Evolutionary conservation across 352 stramenopile species (phyloP).

Genomic region (Globisporangium lucens): DNA sequence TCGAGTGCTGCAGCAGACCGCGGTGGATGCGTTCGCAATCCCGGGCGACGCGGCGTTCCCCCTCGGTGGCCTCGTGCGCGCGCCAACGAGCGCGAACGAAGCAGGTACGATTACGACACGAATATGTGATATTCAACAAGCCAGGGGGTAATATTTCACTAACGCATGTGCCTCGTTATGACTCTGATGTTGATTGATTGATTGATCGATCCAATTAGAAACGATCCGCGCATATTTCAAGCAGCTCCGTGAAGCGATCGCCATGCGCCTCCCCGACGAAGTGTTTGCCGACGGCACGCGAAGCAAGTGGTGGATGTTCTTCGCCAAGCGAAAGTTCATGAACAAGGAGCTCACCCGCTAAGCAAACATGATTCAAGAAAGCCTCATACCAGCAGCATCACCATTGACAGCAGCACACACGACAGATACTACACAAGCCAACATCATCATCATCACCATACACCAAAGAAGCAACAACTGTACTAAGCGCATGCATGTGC

Average conservation of each 20-base stretch:
- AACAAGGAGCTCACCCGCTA: conserved; percentile 88
- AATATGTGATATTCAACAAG: background rate
- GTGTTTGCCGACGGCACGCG: conserved; percentile 82
- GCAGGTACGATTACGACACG: conserved; percentile 36
- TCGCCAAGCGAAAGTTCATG: conserved; percentile 94
- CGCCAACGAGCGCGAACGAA: conserved; percentile 68
- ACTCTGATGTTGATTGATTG: background rate
- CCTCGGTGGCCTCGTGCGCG: conserved; percentile 77
- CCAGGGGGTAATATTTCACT: background rate
- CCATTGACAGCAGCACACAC: background rate
- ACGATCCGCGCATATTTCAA: conserved; percentile 89
- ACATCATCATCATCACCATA: conserved; percentile 6
- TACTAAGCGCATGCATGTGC: background rate
- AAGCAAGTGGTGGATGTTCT: conserved; percentile 95
- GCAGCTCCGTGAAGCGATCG: conserved; percentile 85
- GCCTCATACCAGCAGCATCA: background rate
- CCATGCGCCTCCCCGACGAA: conserved; percentile 73
- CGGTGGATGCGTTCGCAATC: conserved; percentile 83
- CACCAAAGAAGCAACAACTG: background rate
- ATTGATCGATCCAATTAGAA: conserved; percentile 30
- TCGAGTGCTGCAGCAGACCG: conserved; percentile 77
- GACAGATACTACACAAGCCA: background rate
- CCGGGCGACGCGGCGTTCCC: conserved; percentile 84
- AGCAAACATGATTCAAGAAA: background rate
- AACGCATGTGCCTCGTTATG: background rate